Evolutionary conservation across 345 rosid genomes (phyloP), one percentile per base, ranked within the genome.

Genomic region (Hibiscus syriacus): DNA sequence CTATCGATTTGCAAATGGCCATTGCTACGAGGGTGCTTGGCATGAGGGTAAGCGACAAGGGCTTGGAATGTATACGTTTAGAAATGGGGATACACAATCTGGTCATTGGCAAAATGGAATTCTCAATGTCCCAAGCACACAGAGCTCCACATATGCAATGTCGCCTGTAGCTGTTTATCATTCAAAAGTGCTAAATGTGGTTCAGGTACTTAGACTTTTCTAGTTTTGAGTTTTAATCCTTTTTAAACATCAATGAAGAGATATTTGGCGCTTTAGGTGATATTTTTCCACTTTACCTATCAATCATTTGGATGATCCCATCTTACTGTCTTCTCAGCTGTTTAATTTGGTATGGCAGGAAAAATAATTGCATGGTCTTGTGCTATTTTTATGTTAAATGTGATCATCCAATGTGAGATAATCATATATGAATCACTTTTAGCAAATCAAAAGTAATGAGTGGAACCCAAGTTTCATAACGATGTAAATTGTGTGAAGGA

Each of bases 11-110:
- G 98, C 90, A 25, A 90, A 90, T 72, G 97, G 96, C 57, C 97
- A 90, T 80, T 84, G 83, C 1, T 90, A 87, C 14, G 98, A 89
- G 72, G 98, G 98, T 72, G 96, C 97, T 39, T 90, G 97, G 97
- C 97, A 93, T 75, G 98, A 93, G 79, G 94, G 98, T 67, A 82
- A 90, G 72, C 77, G 98, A 77, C 92, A 93, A 81, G 98, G 97
- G 55, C 97, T 93, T 60, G 97, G 98, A 54, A 90, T 87, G 97
- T 90, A 93, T 76, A 87, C 96, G 1, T 93, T 90, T 77, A 82
- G 96, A 78, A 90, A 87, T 77, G 95, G 97, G 70, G 98, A 93
- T 74, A 83, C 92, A 48, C 96, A 90, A 73, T 80, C 98, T 6
- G 98, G 98, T 73, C 97, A 90, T 78, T 93, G 98, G 98, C 87